These are phyloP conservation scores for Solanum verrucosum DNA, from an alignment of 257 asterid genomes.

Conservation along the genomic window DNA sequence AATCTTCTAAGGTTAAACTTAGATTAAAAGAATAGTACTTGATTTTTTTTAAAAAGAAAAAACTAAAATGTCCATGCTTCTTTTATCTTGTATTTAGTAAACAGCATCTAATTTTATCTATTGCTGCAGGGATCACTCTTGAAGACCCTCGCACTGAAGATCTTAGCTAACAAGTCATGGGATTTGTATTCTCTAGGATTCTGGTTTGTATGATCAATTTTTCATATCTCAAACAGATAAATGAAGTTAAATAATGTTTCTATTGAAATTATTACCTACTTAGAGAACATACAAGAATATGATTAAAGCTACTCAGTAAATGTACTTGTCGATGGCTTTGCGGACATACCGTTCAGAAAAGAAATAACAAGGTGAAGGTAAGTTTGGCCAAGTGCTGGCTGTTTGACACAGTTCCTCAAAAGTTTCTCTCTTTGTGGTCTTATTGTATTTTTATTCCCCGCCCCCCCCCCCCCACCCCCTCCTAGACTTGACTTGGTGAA, in stretches of 20 bases:
- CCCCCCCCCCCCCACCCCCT: background rate
- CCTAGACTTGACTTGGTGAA: background rate
- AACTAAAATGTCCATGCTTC: background rate
- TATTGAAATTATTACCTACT: background rate
- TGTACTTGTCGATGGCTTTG: background rate
- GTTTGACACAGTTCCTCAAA: background rate
- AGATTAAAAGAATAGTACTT: background rate
- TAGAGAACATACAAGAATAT: background rate
- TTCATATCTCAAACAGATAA: background rate
- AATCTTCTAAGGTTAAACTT: too few relatives aligned
- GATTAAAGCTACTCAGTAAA: background rate
- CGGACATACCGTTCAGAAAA: background rate
- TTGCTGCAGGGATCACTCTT: constrained; percentile 76
- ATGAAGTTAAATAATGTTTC: background rate
- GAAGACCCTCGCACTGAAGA: constrained; percentile 98
- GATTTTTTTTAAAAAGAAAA: background rate
- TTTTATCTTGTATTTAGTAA: background rate
- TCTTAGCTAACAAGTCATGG: constrained; percentile 94
- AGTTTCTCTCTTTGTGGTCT: background rate
- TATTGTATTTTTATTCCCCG: background rate
- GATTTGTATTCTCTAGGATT: constrained; percentile 84
- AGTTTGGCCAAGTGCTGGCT: background rate
- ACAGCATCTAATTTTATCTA: background rate
- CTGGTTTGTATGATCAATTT: constrained; percentile 32
- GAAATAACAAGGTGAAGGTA: background rate